A percentile compares a stretch with the other conserved stretches of the same genome.
Evolutionary conservation across 306 rosid genomes (phyloP).

Genomic region (Rosa chinensis): DNA sequence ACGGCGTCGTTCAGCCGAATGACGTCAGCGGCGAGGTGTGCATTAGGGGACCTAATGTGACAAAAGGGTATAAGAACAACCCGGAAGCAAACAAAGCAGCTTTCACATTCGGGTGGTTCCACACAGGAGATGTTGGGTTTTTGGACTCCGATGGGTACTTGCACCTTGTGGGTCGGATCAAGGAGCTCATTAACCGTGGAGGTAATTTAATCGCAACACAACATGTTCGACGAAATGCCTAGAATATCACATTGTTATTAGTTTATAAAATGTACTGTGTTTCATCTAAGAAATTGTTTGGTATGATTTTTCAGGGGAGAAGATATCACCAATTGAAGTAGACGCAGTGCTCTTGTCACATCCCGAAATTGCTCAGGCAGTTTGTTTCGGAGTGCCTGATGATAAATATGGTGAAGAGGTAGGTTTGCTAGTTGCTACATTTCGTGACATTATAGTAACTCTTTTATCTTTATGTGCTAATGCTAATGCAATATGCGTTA

Average conservation of each 20-base stretch:
- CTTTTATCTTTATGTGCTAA: not conserved
- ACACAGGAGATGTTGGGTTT: constrained; percentile 81
- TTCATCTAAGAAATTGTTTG: not conserved
- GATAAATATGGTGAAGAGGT: constrained; percentile 96
- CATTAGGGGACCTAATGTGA: constrained; percentile 73
- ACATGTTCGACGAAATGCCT: not conserved
- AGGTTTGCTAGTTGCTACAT: not conserved
- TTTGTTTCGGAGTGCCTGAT: constrained; percentile 87
- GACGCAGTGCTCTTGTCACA: constrained; percentile 76
- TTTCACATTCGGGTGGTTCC: constrained; percentile 79
- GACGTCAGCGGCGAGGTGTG: constrained; percentile 69
- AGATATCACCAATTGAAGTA: constrained; percentile 93
- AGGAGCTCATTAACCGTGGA: constrained; percentile 95
- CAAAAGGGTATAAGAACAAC: constrained; percentile 81
- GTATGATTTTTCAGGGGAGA: constrained; percentile 57
- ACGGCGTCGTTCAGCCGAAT: constrained; percentile 41
- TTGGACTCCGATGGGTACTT: constrained; percentile 82
- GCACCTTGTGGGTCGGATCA: constrained; percentile 93
- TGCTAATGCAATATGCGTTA: not conserved
- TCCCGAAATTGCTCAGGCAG: constrained; percentile 70
- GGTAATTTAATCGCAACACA: constrained; percentile 30
- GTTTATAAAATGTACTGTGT: not conserved
- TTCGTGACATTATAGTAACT: not conserved
- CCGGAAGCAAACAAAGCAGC: constrained; percentile 58
- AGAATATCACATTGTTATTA: not conserved